Percentiles rank a stretch among this genome's conserved stretches.
These are phyloP conservation scores for Scheffersomyces amazonensis DNA, from an alignment of 805 yeast genomes.

Conservation along the genomic window DNA sequence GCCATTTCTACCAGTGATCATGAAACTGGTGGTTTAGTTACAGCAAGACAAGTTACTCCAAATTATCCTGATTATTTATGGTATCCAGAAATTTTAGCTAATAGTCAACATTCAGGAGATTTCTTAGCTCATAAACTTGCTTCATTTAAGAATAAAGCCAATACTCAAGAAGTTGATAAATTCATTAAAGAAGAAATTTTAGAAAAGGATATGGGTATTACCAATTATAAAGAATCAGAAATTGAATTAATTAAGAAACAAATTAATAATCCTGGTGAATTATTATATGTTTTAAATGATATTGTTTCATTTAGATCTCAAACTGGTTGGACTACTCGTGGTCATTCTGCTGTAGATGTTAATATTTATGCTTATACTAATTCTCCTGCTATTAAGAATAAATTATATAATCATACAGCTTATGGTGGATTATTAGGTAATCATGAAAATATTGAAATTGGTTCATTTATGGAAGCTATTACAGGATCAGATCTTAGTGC, in stretches of 20 bases:
- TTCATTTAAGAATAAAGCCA: constrained; percentile 23
- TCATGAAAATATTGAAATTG: constrained; percentile 85
- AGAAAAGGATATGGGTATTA: constrained; percentile 64
- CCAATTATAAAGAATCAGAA: constrained; percentile 55
- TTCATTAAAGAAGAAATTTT: constrained; percentile 56
- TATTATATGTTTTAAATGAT: constrained; percentile 57
- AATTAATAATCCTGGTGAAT: constrained; percentile 24
- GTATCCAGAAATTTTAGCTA: constrained; percentile 74
- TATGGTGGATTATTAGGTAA: constrained; percentile 62
- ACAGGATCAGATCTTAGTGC: constrained; percentile 45
- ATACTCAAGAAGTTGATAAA: constrained; percentile 21
- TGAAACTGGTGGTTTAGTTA: constrained; percentile 93
- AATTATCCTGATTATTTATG: constrained; percentile 83
- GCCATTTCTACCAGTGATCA: constrained; percentile 87
- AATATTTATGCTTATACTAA: constrained; percentile 83
- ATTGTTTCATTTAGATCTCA: constrained; percentile 80
- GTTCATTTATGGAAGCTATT: constrained; percentile 62
- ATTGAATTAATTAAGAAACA: constrained; percentile 16
- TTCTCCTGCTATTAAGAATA: constrained; percentile 39
- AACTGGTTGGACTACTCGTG: constrained; percentile 96
- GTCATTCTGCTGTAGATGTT: constrained; percentile 95
- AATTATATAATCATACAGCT: constrained; percentile 26
- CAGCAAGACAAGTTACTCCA: constrained; percentile 70
- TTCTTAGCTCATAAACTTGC: constrained; percentile 49
- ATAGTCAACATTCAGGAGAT: constrained; percentile 78